Conservation (phyloP, 768 basidiomycete species). For the Mycena galopus region DNA sequence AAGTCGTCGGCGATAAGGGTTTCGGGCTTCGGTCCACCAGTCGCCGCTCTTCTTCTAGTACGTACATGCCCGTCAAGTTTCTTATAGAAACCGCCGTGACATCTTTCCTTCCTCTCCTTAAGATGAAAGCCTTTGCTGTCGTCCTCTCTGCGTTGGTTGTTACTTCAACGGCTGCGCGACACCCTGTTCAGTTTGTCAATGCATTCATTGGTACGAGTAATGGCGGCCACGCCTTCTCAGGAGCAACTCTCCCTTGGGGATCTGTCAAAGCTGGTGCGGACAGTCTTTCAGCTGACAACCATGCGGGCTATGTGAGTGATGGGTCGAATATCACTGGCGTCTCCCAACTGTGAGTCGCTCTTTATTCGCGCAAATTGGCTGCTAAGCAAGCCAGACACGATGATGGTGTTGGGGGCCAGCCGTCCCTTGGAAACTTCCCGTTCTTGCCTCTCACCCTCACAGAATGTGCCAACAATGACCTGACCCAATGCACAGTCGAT, state of each 20-base stretch:
- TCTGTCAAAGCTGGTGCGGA: slow-evolving; percentile 58
- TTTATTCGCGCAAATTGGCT: neutral
- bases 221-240: slow-evolving; percentile 57
- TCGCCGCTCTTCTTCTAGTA: no score
- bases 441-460: slow-evolving; percentile 23
- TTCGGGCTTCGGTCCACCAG: no score
- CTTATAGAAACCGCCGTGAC: no score
- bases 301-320: slow-evolving; percentile 36
- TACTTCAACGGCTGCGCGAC: slow-evolving; percentile 10
- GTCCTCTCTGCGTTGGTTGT: slow-evolving; percentile 12
- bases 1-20: no score
- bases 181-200: slow-evolving; percentile 46
- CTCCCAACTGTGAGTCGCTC: slow-evolving; percentile 30
- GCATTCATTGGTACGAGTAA: slow-evolving; percentile 56
- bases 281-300: slow-evolving; percentile 37
- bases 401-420: slow-evolving; percentile 25
- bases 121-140: slow-evolving; percentile 14
- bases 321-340: slow-evolving; percentile 33
- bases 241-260: slow-evolving; percentile 56
- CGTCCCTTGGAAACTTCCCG: slow-evolving; percentile 25
- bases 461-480: slow-evolving; percentile 28
- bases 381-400: slow-evolving; percentile 28
- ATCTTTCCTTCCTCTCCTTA: neutral
- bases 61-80: no score
- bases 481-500: slow-evolving; percentile 28